Conservation (phyloP, 441 rosid genomes). For the Populus hybrid region DNA sequence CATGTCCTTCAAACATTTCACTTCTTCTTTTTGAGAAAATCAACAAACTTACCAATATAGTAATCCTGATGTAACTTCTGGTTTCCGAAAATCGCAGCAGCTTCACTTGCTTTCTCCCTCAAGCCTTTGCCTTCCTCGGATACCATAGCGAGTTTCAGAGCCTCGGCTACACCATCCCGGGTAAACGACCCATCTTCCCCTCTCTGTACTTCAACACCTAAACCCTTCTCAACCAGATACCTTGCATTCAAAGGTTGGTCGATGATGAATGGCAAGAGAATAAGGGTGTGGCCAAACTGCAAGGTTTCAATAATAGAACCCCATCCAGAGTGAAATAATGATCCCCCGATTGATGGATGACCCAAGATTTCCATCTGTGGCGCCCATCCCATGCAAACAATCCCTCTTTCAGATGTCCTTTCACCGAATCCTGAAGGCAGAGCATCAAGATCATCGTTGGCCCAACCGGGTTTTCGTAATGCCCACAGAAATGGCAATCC, state of each 20-base stretch:
- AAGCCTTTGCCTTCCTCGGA: constrained; percentile 12
- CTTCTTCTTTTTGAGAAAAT: constrained; percentile 3
- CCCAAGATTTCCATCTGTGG: constrained; percentile 39
- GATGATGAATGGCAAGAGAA: constrained; percentile 24
- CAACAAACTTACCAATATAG: constrained; percentile 5
- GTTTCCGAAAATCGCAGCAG: constrained; percentile 9
- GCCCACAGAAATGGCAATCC: constrained; percentile 19
- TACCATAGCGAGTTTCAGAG: constrained; percentile 23
- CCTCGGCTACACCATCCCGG: constrained; percentile 14
- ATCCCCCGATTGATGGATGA: constrained; percentile 31
- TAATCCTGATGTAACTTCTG: not conserved
- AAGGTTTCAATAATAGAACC: constrained; percentile 25
- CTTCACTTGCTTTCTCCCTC: constrained; percentile 10
- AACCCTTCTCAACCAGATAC: constrained; percentile 24
- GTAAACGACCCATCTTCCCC: constrained; percentile 22
- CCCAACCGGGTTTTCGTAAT: constrained; percentile 20
- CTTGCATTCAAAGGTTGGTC: constrained; percentile 32
- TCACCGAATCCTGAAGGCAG: constrained; percentile 21
- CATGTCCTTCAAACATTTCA: not conserved
- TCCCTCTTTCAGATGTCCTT: constrained; percentile 13
- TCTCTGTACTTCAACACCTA: constrained; percentile 27
- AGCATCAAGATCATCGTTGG: constrained; percentile 24
- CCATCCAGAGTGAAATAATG: constrained; percentile 36
- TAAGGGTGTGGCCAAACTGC: constrained; percentile 26
- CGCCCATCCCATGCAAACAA: constrained; percentile 27